Base-by-base conservation (phyloP, 2,329 filamentous ascomycete species). In the Exserohilum turcica region DNA sequence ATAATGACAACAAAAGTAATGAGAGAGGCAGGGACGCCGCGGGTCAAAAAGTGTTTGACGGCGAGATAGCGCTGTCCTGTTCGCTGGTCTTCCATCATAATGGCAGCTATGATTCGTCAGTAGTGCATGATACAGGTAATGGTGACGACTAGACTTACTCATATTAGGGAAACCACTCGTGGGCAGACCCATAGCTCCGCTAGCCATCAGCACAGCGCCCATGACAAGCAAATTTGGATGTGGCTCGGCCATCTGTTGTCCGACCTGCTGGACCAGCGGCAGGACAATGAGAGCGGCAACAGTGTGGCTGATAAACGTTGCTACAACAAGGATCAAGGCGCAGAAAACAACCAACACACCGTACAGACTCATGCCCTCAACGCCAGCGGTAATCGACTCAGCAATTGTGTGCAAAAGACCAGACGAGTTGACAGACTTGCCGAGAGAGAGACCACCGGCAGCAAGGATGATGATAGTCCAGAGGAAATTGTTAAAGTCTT, bases 381-480 rank as follows among this genome's bases (percentile, higher is more conserved):
- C 91, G 18, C 82, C 77, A 2, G 79, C 77, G 0, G 91, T 92
- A 59, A 99, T 96, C 9, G 82, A 77, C 5, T 82, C 79, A 2
- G 94, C 94, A 43, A 99, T 89, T 0, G 92, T 95, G 72, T 96
- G 90, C 28, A 99, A 80, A 9, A 99, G 82, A 1, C 94, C 94
- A 0, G 93, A 97, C 0, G 91, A 94, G 59, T 92, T 93, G 53
- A 99, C 94, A 0, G 93, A 90, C 74, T 96, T 97, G 51, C 94
- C 94, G 0, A 99, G 85, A 1, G 92, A 92, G 29, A 99, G 79
- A 6, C 94, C 94, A 40, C 94, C 94, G 0, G 94, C 93, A 0
- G 94, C 94, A 16, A 99, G 87, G 68, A 99, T 97, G 76, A 99
- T 97, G 76, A 99, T 99, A 16, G 95, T 99, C 94, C 94, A 99